These are phyloP conservation scores for Colletotrichum kahawae DNA, from an alignment of 2,329 filamentous ascomycete genomes.

Conservation along the genomic window DNA sequence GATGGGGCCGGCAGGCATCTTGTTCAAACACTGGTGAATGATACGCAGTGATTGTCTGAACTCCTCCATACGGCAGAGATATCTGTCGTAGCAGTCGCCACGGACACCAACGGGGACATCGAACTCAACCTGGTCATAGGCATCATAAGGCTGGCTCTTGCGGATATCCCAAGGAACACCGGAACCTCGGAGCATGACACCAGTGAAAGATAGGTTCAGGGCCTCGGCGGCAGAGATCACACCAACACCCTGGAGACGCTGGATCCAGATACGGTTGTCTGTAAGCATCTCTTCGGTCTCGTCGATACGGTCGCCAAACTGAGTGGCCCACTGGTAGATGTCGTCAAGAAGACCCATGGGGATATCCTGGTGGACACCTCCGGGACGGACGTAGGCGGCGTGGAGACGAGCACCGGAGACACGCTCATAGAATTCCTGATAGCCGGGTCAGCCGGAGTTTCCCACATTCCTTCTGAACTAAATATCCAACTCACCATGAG, in stretches of 20 bases:
- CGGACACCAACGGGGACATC: constrained; percentile 96
- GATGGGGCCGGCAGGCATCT: constrained; percentile 95
- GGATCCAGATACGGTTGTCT: constrained; percentile 99
- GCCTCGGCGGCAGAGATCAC: constrained; percentile 91
- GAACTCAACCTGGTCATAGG: constrained; percentile 97
- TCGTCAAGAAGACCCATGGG: constrained; percentile 94
- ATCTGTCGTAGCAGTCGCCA: constrained; percentile 98
- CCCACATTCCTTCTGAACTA: not conserved
- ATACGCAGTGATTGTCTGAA: constrained; percentile 98
- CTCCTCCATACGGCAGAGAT: constrained; percentile 99
- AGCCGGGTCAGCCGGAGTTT: constrained; percentile 11
- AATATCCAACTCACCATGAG: constrained; percentile 78
- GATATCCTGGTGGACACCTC: constrained; percentile 95
- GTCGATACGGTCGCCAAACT: constrained; percentile 97
- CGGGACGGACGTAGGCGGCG: constrained; percentile 94
- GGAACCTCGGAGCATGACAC: constrained; percentile 97
- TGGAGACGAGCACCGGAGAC: constrained; percentile 97
- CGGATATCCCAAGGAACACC: constrained; percentile 96
- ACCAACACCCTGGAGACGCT: constrained; percentile 88
- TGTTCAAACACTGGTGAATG: constrained; percentile 98
- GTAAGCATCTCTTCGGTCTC: constrained; percentile 99
- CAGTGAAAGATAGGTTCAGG: constrained; percentile 95
- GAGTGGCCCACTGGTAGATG: constrained; percentile 99
- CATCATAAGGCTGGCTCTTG: constrained; percentile 96
- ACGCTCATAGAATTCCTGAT: constrained; percentile 98